Conservation (phyloP, 306 rosid species). For the Lupinus albus region DNA sequence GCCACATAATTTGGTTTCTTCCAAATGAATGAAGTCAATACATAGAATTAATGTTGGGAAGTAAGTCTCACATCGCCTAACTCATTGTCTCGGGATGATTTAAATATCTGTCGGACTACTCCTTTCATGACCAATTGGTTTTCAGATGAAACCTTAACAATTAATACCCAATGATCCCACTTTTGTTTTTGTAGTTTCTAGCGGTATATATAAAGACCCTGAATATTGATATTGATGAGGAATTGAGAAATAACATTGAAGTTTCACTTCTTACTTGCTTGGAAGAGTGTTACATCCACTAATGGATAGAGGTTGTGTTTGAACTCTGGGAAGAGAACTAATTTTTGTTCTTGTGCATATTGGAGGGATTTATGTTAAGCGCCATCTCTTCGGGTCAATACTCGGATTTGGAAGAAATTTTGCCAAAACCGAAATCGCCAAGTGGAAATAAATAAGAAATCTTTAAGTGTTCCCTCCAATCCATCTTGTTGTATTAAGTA, state of each 20-base stretch:
- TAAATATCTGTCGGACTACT: too few relatives aligned
- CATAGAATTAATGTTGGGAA: too few relatives aligned
- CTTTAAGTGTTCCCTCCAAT: neutral
- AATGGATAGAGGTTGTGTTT: neutral
- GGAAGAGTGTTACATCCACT: neutral
- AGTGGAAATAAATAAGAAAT: neutral
- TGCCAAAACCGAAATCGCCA: neutral
- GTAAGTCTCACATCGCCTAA: too few relatives aligned
- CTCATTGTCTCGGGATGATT: too few relatives aligned
- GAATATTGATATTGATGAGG: neutral
- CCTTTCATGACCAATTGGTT: too few relatives aligned
- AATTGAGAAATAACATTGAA: neutral
- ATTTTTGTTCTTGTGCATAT: neutral
- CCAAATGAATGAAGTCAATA: too few relatives aligned
- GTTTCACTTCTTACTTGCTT: neutral
- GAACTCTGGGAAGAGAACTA: neutral
- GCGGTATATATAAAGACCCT: neutral
- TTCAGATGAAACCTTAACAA: too few relatives aligned
- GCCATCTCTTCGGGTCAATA: neutral
- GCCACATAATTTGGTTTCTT: too few relatives aligned
- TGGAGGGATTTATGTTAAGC: neutral
- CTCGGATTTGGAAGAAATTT: neutral
- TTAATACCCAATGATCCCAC: neutral
- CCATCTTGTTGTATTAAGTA: neutral
- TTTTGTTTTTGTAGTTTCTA: neutral